These are phyloP conservation scores for Leccinellum albellum DNA, from an alignment of 768 basidiomycete genomes.

Conservation along the genomic window DNA sequence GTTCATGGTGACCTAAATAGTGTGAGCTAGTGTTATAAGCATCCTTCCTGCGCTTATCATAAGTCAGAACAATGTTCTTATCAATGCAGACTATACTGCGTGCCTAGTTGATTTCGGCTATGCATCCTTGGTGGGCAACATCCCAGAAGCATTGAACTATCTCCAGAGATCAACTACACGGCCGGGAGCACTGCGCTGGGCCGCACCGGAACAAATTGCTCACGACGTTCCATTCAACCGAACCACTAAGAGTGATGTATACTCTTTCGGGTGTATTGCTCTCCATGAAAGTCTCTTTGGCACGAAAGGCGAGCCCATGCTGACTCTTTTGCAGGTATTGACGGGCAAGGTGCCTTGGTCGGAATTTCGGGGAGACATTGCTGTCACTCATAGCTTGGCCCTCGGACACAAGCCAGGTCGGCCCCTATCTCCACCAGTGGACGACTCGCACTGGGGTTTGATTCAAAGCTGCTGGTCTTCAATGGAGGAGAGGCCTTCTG, in stretches of 20 bases:
- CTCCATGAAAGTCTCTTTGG: conserved; percentile 14
- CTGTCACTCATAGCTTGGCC: background rate
- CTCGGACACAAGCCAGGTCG: background rate
- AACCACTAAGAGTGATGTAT: conserved; percentile 13
- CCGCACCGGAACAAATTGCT: background rate
- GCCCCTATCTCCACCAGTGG: background rate
- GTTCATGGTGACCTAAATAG: background rate
- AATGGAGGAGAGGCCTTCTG: background rate
- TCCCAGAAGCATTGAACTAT: background rate
- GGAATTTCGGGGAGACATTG: background rate
- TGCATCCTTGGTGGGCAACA: background rate
- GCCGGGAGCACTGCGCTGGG: background rate
- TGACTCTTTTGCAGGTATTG: background rate
- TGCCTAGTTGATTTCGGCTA: background rate
- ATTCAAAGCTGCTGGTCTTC: background rate
- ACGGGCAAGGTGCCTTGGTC: background rate
- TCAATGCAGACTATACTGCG: background rate
- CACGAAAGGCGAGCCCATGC: background rate
- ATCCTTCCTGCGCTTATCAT: background rate
- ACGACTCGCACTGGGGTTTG: background rate
- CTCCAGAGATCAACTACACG: background rate
- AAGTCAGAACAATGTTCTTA: background rate
- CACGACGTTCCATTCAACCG: background rate
- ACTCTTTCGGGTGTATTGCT: conserved; percentile 27
- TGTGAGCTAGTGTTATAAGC: background rate